Evolutionary conservation across 2,329 filamentous ascomycete species (phyloP).

Genomic region (Colletotrichum brevisporum): DNA sequence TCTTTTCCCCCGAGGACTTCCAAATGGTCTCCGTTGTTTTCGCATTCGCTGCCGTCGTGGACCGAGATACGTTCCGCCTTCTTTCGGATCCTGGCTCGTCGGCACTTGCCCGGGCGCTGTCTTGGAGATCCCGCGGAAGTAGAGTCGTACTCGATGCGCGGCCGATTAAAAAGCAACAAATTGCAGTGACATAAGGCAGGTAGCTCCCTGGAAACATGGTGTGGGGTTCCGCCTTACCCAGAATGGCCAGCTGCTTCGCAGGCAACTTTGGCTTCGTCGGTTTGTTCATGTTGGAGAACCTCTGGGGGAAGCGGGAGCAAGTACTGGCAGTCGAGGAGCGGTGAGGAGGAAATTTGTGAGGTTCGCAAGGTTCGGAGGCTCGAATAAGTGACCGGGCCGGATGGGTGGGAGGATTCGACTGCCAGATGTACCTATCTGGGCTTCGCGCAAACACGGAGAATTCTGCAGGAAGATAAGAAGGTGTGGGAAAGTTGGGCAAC

Average conservation of each 20-base stretch:
- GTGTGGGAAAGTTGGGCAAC: not conserved
- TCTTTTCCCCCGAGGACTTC: not conserved
- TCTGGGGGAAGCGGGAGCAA: too few relatives aligned
- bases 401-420: not conserved
- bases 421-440: not conserved
- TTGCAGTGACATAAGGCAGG: constrained; percentile 16
- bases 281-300: constrained; percentile 41
- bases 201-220: constrained; percentile 26
- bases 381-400: not conserved
- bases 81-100: not conserved
- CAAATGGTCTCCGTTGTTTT: not conserved
- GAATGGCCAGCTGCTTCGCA: constrained; percentile 80
- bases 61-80: not conserved
- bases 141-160: constrained; percentile 6
- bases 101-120: constrained; percentile 35
- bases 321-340: not conserved
- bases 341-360: constrained; percentile 3
- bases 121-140: not conserved
- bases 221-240: constrained; percentile 69
- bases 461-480: not conserved
- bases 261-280: constrained; percentile 74
- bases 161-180: constrained; percentile 18
- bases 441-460: not conserved
- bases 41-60: not conserved
- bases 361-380: not conserved